A percentile compares a stretch with the other conserved stretches of the same genome.
These are phyloP conservation scores for Xerocomellus amylosporus DNA, from an alignment of 768 basidiomycete genomes.

Conservation along the genomic window DNA sequence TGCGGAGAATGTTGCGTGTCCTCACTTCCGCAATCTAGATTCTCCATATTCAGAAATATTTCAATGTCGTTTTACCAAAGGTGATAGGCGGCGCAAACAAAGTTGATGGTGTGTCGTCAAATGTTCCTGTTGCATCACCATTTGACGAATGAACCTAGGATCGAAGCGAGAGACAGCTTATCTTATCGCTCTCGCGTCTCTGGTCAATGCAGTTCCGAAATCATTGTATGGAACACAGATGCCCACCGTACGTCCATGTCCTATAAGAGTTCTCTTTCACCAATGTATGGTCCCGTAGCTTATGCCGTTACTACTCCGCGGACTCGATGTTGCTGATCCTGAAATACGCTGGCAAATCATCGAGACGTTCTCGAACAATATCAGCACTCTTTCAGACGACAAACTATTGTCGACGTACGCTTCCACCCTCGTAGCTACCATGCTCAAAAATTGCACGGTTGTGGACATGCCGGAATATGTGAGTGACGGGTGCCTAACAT, in stretches of 20 bases:
- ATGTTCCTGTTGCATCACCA: neutral
- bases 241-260: conserved; percentile 42
- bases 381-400: conserved; percentile 53
- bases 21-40: conserved; percentile 43
- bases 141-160: conserved; percentile 35
- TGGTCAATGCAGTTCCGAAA: conserved; percentile 79
- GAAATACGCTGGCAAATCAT: conserved; percentile 78
- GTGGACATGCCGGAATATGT: conserved; percentile 57
- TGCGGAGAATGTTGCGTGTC: neutral
- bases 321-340: conserved; percentile 73
- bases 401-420: conserved; percentile 67
- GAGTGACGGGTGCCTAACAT: conserved; percentile 18
- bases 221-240: conserved; percentile 70
- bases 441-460: conserved; percentile 63
- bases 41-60: conserved; percentile 73
- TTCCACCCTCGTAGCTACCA: conserved; percentile 59
- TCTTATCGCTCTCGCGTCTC: conserved; percentile 77
- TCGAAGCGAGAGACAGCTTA: conserved; percentile 58
- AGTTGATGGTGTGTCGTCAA: conserved; percentile 43
- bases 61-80: conserved; percentile 66
- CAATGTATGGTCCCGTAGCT: conserved; percentile 49
- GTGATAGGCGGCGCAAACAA: conserved; percentile 67
- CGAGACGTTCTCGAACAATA: conserved; percentile 69
- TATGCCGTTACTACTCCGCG: conserved; percentile 82
- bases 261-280: neutral